Conservation (phyloP, 352 stramenopile genomes). For the Thraustochytrium striatum region DNA sequence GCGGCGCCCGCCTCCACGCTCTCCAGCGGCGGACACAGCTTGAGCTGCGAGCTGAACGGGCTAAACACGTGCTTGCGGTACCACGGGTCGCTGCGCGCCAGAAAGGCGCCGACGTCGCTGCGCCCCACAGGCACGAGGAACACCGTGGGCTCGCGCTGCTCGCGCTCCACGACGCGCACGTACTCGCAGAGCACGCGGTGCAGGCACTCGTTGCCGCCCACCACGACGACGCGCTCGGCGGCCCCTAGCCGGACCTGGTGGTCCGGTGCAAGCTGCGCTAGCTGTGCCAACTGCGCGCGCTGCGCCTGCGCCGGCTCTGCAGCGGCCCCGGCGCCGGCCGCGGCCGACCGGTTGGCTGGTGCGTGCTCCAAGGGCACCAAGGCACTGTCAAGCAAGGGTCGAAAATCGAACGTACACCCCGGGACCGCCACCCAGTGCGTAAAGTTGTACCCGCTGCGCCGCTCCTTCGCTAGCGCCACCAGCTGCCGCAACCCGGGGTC, state of each 20-base stretch:
- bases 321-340: not conserved
- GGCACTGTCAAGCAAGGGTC: no score
- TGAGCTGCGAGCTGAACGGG: constrained; percentile 11
- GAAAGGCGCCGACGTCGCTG: not conserved
- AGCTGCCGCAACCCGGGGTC: not conserved
- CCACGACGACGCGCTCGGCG: not conserved
- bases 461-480: not conserved
- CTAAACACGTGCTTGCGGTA: constrained; percentile 37
- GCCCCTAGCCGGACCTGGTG: not conserved
- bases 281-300: not conserved
- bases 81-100: not conserved
- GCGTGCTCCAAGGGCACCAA: no score
- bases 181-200: not conserved
- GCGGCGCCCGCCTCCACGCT: not conserved
- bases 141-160: not conserved
- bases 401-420: constrained; percentile 16
- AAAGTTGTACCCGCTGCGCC: constrained; percentile 14
- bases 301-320: not conserved
- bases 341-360: not conserved
- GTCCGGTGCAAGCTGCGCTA: not conserved
- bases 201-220: not conserved
- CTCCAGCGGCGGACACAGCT: constrained; percentile 22
- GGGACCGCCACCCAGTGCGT: constrained; percentile 39
- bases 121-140: not conserved
- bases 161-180: not conserved